Conservation (phyloP, 768 basidiomycete genomes). For the Rhodosporidiobolus sp. region DNA sequence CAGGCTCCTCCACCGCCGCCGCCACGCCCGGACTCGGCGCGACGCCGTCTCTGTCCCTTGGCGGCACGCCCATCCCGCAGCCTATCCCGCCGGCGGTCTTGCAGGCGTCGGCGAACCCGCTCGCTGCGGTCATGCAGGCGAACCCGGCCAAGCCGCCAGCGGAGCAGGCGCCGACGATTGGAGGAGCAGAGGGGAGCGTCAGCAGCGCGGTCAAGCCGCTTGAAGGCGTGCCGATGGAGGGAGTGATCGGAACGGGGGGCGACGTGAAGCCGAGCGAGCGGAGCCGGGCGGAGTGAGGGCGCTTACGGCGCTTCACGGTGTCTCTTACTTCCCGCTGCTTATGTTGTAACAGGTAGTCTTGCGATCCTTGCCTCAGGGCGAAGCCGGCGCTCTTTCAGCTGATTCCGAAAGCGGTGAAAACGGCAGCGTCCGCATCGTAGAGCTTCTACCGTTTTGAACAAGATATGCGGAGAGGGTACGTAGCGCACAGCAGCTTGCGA, state of each 20-base stretch:
- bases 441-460: too few relatives aligned
- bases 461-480: too few relatives aligned
- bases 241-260: background rate
- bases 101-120: background rate
- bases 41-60: background rate
- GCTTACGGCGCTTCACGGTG: too few relatives aligned
- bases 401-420: too few relatives aligned
- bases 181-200: background rate
- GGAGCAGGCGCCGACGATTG: background rate
- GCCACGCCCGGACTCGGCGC: background rate
- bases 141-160: constrained; percentile 13
- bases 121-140: background rate
- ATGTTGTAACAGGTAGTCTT: too few relatives aligned
- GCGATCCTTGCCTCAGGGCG: too few relatives aligned
- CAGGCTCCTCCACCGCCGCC: background rate
- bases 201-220: constrained; percentile 23
- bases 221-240: background rate
- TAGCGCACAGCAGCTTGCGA: too few relatives aligned
- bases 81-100: background rate
- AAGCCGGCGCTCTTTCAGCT: too few relatives aligned
- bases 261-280: constrained; percentile 13
- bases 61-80: background rate
- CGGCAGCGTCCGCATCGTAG: too few relatives aligned
- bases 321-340: too few relatives aligned
- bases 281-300: constrained; percentile 13